Evolutionary conservation across 805 yeast genomes (phyloP), one percentile per base, ranked within the genome.

Genomic region (Candida tibetensis): DNA sequence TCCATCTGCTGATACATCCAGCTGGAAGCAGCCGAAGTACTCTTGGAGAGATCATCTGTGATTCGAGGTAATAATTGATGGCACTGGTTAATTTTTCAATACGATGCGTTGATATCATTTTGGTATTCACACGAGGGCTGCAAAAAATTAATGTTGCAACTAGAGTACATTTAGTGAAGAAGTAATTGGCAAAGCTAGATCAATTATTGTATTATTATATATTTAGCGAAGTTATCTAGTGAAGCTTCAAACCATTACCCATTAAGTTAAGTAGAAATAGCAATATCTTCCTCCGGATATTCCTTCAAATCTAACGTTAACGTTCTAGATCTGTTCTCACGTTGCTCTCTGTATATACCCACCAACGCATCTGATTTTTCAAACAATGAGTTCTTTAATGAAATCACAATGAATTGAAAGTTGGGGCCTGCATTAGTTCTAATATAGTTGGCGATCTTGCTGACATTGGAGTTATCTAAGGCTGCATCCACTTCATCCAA

Each of bases 401-500:
- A 85, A 44, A 93, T 93, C 31, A 93, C 96, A 58, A 93, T 88
- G 52, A 91, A 88, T 56, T 93, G 99, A 58, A 87, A 79, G 30
- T 77, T 73, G 2, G 88, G 84, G 17, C 87, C 83, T 2, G 91
- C 81, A 49, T 84, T 81, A 43, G 74, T 76, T 35, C 74, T 74
- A 43, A 93, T 87, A 56, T 90, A 93, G 42, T 79, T 80, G n/a
- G 96, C 96, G 41, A 93, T 81, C 52, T 79, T 79, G 37, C 77
- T 78, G 17, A 93, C 96, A 53, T 93, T 93, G 17, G 87, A 79
- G 42, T 85, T 82, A 61, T 93, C 99, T 42, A 93, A 73, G 0
- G 98, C 98, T 0, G 99, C 98, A 64, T 93, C 99, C n/a, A 93
- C 89, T 62, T 93, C 99, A 59, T 93, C 99, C 30, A 93, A 67